Conservation (phyloP, 371 early-diverging fungal species). For the Sporodiniella umbellata region DNA sequence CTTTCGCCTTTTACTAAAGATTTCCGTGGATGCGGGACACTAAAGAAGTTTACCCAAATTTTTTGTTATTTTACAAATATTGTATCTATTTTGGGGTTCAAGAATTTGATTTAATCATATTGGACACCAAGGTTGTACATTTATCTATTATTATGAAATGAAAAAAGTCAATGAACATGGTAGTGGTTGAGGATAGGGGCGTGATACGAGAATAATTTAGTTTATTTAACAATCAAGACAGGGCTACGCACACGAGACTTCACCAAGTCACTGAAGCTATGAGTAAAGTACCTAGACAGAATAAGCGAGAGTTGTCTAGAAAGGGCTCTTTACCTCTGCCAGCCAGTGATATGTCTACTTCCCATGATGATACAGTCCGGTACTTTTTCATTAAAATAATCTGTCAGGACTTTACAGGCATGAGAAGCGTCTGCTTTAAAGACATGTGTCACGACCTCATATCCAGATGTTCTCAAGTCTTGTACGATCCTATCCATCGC, state of each 20-base stretch:
- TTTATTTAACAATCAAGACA: slow-evolving; percentile 43
- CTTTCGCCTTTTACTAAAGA: slow-evolving; percentile 36
- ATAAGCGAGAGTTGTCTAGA: neutral
- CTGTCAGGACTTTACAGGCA: slow-evolving; percentile 32
- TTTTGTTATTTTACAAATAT: too few relatives aligned
- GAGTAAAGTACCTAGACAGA: slow-evolving; percentile 38
- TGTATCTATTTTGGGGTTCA: too few relatives aligned
- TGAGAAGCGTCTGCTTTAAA: slow-evolving; percentile 28
- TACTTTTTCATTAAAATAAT: slow-evolving; percentile 30
- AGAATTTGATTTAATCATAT: too few relatives aligned
- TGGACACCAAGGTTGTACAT: too few relatives aligned
- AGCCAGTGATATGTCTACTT: slow-evolving; percentile 42
- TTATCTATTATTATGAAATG: too few relatives aligned
- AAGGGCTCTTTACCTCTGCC: slow-evolving; percentile 36
- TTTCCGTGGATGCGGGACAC: too few relatives aligned
- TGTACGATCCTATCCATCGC: slow-evolving; percentile 19
- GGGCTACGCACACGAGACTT: slow-evolving; percentile 46
- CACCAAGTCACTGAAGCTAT: slow-evolving; percentile 52
- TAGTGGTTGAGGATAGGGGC: too few relatives aligned
- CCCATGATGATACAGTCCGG: slow-evolving; percentile 47
- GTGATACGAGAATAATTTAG: too few relatives aligned
- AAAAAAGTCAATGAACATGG: too few relatives aligned
- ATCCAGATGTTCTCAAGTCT: slow-evolving; percentile 5
- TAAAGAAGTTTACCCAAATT: too few relatives aligned
- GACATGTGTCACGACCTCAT: slow-evolving; percentile 16